phyloP scores from a whole-genome alignment of 2,329 filamentous ascomycete species.

The Fusarium pilosicola region DNA sequence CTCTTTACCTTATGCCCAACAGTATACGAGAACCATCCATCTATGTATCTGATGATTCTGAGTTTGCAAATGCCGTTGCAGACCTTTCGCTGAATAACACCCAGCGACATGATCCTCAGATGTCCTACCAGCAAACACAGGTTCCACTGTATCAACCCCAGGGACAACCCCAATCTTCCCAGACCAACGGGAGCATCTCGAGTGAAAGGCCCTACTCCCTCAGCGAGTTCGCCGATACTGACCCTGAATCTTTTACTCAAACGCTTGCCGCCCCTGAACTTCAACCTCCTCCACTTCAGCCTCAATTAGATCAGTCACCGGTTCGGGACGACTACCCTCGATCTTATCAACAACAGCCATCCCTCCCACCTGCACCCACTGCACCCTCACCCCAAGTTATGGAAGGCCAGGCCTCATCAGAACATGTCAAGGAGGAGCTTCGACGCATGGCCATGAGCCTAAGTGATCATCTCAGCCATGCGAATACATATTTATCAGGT shows the following conservation, averaged over 20 bases:
- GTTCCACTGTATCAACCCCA: slow-evolving; percentile 23
- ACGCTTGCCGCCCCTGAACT: slow-evolving; percentile 43
- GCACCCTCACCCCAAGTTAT: slow-evolving; percentile 63
- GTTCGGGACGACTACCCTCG: slow-evolving; percentile 27
- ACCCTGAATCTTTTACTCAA: slow-evolving; percentile 50
- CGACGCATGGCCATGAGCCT: slow-evolving; percentile 61
- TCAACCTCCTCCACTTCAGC: slow-evolving; percentile 35
- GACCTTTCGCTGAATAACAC: slow-evolving; percentile 45
- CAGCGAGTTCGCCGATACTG: slow-evolving; percentile 54
- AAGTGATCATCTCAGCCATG: slow-evolving; percentile 58
- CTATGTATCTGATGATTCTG: slow-evolving; percentile 69
- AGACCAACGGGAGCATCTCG: slow-evolving; percentile 25
- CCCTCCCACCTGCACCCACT: slow-evolving; percentile 51
- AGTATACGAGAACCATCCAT: slow-evolving; percentile 65
- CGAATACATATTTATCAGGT: slow-evolving; percentile 56
- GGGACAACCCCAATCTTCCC: slow-evolving; percentile 11
- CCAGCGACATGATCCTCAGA: slow-evolving; percentile 29
- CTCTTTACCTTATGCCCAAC: slow-evolving; percentile 58
- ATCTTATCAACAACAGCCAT: slow-evolving; percentile 25
- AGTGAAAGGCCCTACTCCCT: slow-evolving; percentile 51
- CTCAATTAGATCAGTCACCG: slow-evolving; percentile 35
- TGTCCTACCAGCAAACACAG: slow-evolving; percentile 35
- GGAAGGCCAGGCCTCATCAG: slow-evolving; percentile 62
- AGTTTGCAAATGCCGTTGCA: slow-evolving; percentile 54
- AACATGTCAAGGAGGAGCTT: slow-evolving; percentile 63